Evolutionary conservation across 441 rosid genomes (phyloP).

Genomic region (Pelargonium fulgidum): DNA sequence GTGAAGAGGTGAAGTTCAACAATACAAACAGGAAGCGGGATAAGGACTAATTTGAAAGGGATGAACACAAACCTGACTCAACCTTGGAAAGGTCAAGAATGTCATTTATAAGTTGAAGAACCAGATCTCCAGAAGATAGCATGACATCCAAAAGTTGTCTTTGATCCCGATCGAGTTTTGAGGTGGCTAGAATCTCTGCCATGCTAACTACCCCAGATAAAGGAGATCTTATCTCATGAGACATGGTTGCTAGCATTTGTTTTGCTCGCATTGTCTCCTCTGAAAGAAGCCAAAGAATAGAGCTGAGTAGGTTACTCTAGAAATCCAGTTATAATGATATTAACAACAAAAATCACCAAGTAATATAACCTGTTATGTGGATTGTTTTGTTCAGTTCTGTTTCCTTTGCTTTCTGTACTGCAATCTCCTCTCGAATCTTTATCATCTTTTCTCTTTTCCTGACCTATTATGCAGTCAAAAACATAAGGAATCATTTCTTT

Average conservation of each 20-base stretch:
- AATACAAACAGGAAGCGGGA: too few relatives aligned
- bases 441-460: slow-evolving; percentile 79
- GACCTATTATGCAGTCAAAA: slow-evolving; percentile 41
- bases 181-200: slow-evolving; percentile 83
- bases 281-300: slow-evolving; percentile 24
- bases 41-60: neutral
- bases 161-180: slow-evolving; percentile 73
- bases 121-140: slow-evolving; percentile 94
- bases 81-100: slow-evolving; percentile 98
- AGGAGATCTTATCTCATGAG: slow-evolving; percentile 96
- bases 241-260: slow-evolving; percentile 96
- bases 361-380: slow-evolving; percentile 74
- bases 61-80: slow-evolving; percentile 57
- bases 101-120: slow-evolving; percentile 87
- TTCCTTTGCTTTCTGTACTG: slow-evolving; percentile 93
- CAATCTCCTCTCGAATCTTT: slow-evolving; percentile 86
- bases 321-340: slow-evolving; percentile 11
- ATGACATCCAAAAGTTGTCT: slow-evolving; percentile 68
- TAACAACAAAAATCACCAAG: slow-evolving; percentile 14
- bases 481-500: slow-evolving; percentile 11
- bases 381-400: slow-evolving; percentile 89
- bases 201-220: slow-evolving; percentile 87
- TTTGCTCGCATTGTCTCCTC: slow-evolving; percentile 99
- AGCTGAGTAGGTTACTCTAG: slow-evolving; percentile 8
- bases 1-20: too few relatives aligned